These are phyloP conservation scores for Aspergillus affinis DNA, from an alignment of 495 filamentous ascomycete species.

Conservation along the genomic window DNA sequence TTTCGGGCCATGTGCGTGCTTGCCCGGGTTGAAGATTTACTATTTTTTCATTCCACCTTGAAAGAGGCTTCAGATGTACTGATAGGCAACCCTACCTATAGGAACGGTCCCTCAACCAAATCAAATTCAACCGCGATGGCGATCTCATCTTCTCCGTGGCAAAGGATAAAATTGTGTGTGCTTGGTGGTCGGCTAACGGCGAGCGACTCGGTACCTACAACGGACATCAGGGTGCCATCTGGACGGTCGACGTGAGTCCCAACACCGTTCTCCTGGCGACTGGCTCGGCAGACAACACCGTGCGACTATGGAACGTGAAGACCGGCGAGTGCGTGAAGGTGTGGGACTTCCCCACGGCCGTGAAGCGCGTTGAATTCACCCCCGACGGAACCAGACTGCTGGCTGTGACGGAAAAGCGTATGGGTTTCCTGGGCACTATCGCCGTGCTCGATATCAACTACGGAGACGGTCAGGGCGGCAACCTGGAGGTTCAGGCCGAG, in stretches of 20 bases:
- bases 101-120: conserved; percentile 97
- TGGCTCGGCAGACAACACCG: conserved; percentile 96
- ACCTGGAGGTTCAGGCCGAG: conserved; percentile 65
- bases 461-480: conserved; percentile 62
- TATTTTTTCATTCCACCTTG: background rate
- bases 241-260: conserved; percentile 97
- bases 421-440: conserved; percentile 90
- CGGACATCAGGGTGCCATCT: conserved; percentile 95
- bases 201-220: conserved; percentile 94
- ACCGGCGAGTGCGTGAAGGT: conserved; percentile 89
- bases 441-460: conserved; percentile 82
- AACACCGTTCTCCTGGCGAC: conserved; percentile 91
- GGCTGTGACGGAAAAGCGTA: conserved; percentile 96
- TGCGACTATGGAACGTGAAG: conserved; percentile 94
- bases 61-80: conserved; percentile 14
- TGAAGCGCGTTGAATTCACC: conserved; percentile 95
- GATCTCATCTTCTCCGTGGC: conserved; percentile 96
- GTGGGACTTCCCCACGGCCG: conserved; percentile 94
- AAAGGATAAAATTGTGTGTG: conserved; percentile 96
- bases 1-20: conserved; percentile 88
- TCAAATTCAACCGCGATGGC: conserved; percentile 95
- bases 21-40: conserved; percentile 4
- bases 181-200: conserved; percentile 91
- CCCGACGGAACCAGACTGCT: conserved; percentile 86
- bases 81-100: conserved; percentile 31